Conservation (phyloP, 2,329 filamentous ascomycete species). For the Xylariaceae sp. region DNA sequence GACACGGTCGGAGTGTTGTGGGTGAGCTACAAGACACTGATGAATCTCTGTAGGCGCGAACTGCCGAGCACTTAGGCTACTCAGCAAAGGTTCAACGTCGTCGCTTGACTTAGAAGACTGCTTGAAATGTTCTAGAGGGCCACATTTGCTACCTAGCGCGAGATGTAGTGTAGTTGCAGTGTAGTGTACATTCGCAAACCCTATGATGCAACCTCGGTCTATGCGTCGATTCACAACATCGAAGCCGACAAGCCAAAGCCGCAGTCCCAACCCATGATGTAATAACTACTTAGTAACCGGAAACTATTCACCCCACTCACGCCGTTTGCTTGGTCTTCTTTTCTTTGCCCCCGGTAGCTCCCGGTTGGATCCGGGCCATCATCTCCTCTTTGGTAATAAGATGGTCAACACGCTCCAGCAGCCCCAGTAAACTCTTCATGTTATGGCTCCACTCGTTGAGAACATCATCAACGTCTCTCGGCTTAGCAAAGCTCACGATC, state of each 20-base stretch:
- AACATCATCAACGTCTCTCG: constrained; percentile 89
- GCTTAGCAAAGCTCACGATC: constrained; percentile 91
- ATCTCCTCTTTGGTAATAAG: constrained; percentile 99
- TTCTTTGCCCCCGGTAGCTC: constrained; percentile 40
- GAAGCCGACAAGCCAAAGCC: constrained; percentile 7
- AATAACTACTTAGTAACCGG: constrained; percentile 16
- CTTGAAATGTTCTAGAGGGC: constrained; percentile 22
- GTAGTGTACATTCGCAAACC: constrained; percentile 32
- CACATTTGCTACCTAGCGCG: constrained; percentile 25
- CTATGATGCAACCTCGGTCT: constrained; percentile 26
- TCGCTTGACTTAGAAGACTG: constrained; percentile 18
- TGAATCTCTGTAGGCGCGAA: background rate
- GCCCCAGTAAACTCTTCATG: constrained; percentile 86
- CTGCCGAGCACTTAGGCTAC: background rate
- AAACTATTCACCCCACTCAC: constrained; percentile 16
- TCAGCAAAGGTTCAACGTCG: constrained; percentile 1
- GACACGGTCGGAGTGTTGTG: background rate
- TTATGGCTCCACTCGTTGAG: constrained; percentile 98
- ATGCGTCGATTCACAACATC: constrained; percentile 12
- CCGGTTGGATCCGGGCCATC: constrained; percentile 94
- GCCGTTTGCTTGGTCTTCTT: constrained; percentile 37
- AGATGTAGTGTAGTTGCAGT: too few relatives aligned
- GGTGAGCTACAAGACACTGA: background rate
- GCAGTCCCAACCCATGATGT: constrained; percentile 4
- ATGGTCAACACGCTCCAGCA: constrained; percentile 90